A percentile compares a stretch with the other conserved stretches of the same genome.
These are phyloP conservation scores for Collybia mongolica DNA, from an alignment of 768 basidiomycete species.

Conservation along the genomic window DNA sequence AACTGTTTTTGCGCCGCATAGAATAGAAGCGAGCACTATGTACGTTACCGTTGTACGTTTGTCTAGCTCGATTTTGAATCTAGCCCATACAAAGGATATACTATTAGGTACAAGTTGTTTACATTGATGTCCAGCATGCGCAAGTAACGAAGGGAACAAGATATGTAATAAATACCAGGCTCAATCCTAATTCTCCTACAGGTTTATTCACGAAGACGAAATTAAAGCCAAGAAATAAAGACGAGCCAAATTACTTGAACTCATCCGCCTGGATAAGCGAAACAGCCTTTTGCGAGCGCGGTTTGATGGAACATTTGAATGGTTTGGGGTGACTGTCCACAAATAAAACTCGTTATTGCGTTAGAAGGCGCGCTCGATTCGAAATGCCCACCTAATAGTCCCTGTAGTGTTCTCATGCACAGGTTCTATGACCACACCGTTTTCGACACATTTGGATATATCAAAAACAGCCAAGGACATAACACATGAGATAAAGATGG, in stretches of 20 bases:
- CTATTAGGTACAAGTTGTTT: slow-evolving; percentile 10
- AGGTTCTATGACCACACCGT: slow-evolving; percentile 46
- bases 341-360: not conserved
- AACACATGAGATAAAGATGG: slow-evolving; percentile 50
- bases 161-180: slow-evolving; percentile 32
- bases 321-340: slow-evolving; percentile 55
- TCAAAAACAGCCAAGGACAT: slow-evolving; percentile 54
- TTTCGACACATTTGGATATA: slow-evolving; percentile 44
- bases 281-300: slow-evolving; percentile 58
- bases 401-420: slow-evolving; percentile 58
- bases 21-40: not conserved
- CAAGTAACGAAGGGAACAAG: slow-evolving; percentile 26
- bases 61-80: slow-evolving; percentile 2
- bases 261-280: slow-evolving; percentile 51
- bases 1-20: not conserved
- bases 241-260: slow-evolving; percentile 11
- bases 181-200: not conserved
- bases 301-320: slow-evolving; percentile 58
- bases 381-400: slow-evolving; percentile 51
- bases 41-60: slow-evolving; percentile 1
- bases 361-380: not conserved
- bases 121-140: slow-evolving; percentile 18
- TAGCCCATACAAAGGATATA: slow-evolving; percentile 11
- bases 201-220: not conserved
- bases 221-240: slow-evolving; percentile 10